Conservation (phyloP, 371 early-diverging fungal species). For the Mucor circinelloides region DNA sequence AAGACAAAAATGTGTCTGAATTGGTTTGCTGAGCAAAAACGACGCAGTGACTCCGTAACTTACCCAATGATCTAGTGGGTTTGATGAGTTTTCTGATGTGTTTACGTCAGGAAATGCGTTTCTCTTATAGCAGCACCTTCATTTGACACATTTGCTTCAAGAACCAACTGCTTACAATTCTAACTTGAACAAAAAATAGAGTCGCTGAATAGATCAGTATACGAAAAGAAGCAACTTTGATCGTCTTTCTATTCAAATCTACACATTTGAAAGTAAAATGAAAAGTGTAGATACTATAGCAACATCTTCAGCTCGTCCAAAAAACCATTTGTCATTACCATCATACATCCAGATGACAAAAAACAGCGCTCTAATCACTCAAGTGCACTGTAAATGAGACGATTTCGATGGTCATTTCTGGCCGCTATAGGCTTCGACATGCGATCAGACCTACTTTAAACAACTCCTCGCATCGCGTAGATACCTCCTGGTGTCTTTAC, state of each 20-base stretch:
- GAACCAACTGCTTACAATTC: neutral
- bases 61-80: neutral
- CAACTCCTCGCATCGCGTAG: neutral
- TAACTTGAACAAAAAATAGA: neutral
- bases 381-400: neutral
- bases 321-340: neutral
- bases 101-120: neutral
- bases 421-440: neutral
- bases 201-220: neutral
- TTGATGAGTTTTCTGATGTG: neutral
- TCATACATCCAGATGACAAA: neutral
- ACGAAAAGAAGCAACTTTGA: neutral
- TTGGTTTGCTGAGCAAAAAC: neutral
- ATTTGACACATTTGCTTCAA: neutral
- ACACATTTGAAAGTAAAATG: neutral
- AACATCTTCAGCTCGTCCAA: neutral
- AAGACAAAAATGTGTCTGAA: neutral
- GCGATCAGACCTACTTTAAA: neutral
- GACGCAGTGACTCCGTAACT: neutral
- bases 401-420: neutral
- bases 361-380: neutral
- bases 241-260: neutral
- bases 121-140: neutral
- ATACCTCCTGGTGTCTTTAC: neutral
- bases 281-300: neutral